Conservation (phyloP, 805 yeast genomes). For the Hanseniaspora clermontiae region DNA sequence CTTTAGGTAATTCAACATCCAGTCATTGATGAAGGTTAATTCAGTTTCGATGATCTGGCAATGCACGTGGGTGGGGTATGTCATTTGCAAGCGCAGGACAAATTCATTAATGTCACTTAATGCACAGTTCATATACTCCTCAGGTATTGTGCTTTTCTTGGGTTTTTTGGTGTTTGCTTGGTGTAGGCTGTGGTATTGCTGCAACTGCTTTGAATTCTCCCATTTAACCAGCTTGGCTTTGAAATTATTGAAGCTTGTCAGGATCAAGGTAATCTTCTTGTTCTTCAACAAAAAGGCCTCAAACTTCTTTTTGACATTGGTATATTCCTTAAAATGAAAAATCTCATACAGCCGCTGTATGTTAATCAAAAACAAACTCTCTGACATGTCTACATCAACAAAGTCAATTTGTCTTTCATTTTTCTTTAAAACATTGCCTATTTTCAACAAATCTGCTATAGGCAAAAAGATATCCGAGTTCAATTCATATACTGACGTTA, state of each 20-base stretch:
- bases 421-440: background rate
- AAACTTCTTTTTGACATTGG: background rate
- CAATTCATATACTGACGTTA: constrained; percentile 8
- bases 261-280: background rate
- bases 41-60: constrained; percentile 6
- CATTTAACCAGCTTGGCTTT: background rate
- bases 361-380: background rate
- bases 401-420: background rate
- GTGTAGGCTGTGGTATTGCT: background rate
- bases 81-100: background rate
- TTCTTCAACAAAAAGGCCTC: background rate
- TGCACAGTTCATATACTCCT: background rate
- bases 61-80: constrained; percentile 1
- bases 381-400: constrained; percentile 13
- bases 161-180: background rate
- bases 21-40: constrained; percentile 8
- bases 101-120: background rate
- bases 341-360: constrained; percentile 6
- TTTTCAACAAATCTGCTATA: background rate
- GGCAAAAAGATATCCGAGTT: constrained; percentile 7
- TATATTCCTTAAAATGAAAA: background rate
- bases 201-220: constrained; percentile 6
- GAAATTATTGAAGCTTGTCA: constrained; percentile 3
- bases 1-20: constrained; percentile 10
- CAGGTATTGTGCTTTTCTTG: background rate